Percentiles rank a stretch among this genome's conserved stretches.
phyloP scores from a whole-genome alignment of 108 stramenopile genomes.

The Ochromonas danica region DNA sequence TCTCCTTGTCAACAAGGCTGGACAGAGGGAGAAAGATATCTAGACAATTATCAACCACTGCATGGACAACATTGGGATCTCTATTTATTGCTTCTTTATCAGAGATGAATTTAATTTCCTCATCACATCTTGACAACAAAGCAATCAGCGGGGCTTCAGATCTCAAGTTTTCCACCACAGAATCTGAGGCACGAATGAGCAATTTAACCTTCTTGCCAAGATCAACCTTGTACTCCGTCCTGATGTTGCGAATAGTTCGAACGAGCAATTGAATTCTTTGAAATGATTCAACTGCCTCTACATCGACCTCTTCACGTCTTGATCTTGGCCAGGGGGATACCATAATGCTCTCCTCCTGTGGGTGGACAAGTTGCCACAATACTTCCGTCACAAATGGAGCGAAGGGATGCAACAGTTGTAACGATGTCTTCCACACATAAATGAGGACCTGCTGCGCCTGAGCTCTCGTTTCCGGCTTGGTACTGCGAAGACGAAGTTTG shows the following conservation, averaged over 20 bases:
- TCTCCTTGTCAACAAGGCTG: constrained; percentile 75
- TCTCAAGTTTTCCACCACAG: constrained; percentile 60
- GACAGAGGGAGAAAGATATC: constrained; percentile 79
- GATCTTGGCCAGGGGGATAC: constrained; percentile 52
- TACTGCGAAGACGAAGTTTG: constrained; percentile 71
- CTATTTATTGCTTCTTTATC: constrained; percentile 3
- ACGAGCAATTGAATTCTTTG: constrained; percentile 80
- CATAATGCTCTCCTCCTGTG: constrained; percentile 43
- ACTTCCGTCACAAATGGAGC: constrained; percentile 97
- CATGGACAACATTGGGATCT: constrained; percentile 52
- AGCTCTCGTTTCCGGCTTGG: neutral
- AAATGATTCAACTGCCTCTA: constrained; percentile 64
- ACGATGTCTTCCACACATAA: constrained; percentile 84
- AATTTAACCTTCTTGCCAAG: constrained; percentile 72
- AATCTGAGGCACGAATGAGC: constrained; percentile 57
- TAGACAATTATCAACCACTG: constrained; percentile 76
- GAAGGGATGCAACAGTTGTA: constrained; percentile 92
- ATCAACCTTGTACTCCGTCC: constrained; percentile 85
- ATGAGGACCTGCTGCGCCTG: constrained; percentile 69
- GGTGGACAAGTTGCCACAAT: constrained; percentile 85
- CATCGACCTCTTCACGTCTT: constrained; percentile 50
- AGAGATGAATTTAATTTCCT: constrained; percentile 61
- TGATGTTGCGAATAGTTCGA: constrained; percentile 79
- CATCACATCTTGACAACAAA: constrained; percentile 73
- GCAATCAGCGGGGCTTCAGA: constrained; percentile 75